A percentile compares a stretch with the other conserved stretches of the same genome.
These are phyloP conservation scores for Nakazawaea laoshanensis DNA, from an alignment of 805 yeast genomes.

Conservation along the genomic window DNA sequence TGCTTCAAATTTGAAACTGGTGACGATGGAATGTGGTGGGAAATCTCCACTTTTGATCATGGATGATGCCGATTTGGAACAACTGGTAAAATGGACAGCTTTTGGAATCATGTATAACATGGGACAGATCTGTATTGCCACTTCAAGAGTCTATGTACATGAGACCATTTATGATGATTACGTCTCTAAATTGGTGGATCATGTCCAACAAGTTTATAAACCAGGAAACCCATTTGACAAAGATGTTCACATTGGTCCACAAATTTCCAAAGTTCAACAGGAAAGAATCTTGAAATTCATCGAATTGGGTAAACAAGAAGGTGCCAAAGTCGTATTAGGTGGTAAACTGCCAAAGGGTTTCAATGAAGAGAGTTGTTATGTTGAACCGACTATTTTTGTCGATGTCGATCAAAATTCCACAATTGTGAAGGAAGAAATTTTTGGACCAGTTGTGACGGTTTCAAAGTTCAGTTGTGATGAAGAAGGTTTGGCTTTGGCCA, in stretches of 20 bases:
- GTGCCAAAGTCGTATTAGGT: conserved; percentile 60
- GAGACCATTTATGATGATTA: conserved; percentile 33
- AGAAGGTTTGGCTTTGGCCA: conserved; percentile 59
- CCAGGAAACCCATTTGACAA: conserved; percentile 66
- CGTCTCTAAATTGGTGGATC: conserved; percentile 26
- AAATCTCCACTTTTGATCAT: conserved; percentile 46
- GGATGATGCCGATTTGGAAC: conserved; percentile 45
- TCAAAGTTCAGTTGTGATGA: conserved; percentile 58
- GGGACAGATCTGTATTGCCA: conserved; percentile 41
- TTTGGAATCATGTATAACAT: conserved; percentile 36
- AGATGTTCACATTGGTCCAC: conserved; percentile 64
- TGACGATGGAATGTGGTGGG: conserved; percentile 56
- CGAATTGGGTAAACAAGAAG: conserved; percentile 58
- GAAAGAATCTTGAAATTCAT: conserved; percentile 61
- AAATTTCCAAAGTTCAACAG: conserved; percentile 58
- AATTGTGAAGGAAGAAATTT: conserved; percentile 66
- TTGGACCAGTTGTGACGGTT: conserved; percentile 72
- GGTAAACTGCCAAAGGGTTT: conserved; percentile 47
- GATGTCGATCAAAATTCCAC: conserved; percentile 58
- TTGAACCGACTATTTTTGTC: conserved; percentile 65
- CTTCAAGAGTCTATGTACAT: conserved; percentile 36
- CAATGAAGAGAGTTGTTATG: conserved; percentile 52
- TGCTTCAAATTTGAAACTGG: conserved; percentile 48
- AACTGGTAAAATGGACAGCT: conserved; percentile 43
- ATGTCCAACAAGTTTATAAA: conserved; percentile 33